phyloP scores from a whole-genome alignment of 31 red algal species.

The Asparagopsis taxiformis region DNA sequence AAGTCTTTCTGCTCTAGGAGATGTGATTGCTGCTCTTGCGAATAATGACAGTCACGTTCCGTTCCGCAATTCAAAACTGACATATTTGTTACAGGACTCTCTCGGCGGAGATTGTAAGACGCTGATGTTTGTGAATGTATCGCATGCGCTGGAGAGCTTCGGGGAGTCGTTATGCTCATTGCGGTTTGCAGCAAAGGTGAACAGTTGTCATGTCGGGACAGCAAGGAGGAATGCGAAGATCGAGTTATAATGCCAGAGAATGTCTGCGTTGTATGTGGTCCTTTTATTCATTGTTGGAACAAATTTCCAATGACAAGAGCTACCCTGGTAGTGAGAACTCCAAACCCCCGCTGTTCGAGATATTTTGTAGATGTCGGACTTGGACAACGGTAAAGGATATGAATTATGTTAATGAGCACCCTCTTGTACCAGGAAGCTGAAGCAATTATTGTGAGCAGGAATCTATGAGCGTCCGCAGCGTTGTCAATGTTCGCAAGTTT shows the following conservation, averaged over 20 bases:
- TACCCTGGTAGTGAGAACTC: too few relatives aligned
- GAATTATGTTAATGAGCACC: too few relatives aligned
- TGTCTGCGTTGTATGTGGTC: too few relatives aligned
- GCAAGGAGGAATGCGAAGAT: constrained; percentile 71
- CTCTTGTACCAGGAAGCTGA: too few relatives aligned
- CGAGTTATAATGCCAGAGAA: constrained; percentile 16
- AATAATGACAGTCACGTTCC: constrained; percentile 86
- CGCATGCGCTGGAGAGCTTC: constrained; percentile 72
- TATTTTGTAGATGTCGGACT: too few relatives aligned
- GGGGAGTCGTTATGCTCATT: constrained; percentile 81
- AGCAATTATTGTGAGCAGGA: too few relatives aligned
- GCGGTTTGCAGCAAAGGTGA: constrained; percentile 94
- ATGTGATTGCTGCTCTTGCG: constrained; percentile 86
- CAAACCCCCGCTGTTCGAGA: too few relatives aligned
- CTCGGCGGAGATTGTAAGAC: constrained; percentile 97
- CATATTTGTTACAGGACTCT: constrained; percentile 90
- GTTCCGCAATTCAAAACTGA: constrained; percentile 98
- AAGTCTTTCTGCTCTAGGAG: constrained; percentile 85
- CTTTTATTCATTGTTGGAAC: too few relatives aligned
- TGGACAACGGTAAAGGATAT: too few relatives aligned
- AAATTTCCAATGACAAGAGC: too few relatives aligned
- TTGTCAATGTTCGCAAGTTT: too few relatives aligned
- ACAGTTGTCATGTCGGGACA: constrained; percentile 92
- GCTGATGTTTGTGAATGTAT: constrained; percentile 99
- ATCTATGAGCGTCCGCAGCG: too few relatives aligned